A percentile compares a stretch with the other conserved stretches of the same genome.
Evolutionary conservation across 768 basidiomycete species (phyloP).

Genomic region (Mycena capillaripes): DNA sequence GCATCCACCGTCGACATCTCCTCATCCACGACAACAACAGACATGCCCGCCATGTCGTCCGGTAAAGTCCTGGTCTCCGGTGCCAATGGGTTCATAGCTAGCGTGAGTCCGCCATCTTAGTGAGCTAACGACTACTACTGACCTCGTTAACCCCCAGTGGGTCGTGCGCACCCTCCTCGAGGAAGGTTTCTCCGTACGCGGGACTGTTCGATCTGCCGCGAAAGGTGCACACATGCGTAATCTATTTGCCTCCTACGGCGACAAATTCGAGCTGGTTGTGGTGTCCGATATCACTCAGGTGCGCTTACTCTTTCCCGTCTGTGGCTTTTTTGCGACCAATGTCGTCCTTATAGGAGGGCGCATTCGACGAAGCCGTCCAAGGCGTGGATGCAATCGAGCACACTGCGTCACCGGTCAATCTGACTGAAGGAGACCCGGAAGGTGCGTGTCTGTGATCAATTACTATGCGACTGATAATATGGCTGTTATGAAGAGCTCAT

Average conservation of each 20-base stretch:
- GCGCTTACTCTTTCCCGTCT: conserved; percentile 38
- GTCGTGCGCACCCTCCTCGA: conserved; percentile 69
- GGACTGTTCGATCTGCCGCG: conserved; percentile 71
- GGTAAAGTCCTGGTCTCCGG: too few relatives aligned
- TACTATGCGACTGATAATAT: too few relatives aligned
- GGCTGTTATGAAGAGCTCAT: conserved; percentile 30
- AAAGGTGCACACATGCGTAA: conserved; percentile 73
- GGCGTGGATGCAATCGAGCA: conserved; percentile 82
- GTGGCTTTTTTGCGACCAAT: not conserved
- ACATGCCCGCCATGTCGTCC: too few relatives aligned
- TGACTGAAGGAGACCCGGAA: conserved; percentile 58
- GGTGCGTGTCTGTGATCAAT: conserved; percentile 9
- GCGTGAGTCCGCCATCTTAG: too few relatives aligned
- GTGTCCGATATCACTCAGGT: conserved; percentile 72
- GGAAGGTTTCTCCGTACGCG: conserved; percentile 73
- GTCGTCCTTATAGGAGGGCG: conserved; percentile 60
- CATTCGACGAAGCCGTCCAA: conserved; percentile 85
- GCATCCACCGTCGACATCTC: too few relatives aligned
- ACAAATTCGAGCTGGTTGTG: conserved; percentile 72
- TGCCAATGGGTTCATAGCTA: too few relatives aligned
- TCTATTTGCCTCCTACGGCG: conserved; percentile 65
- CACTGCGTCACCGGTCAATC: conserved; percentile 73
- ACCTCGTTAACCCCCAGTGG: conserved; percentile 52
- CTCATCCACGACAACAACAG: too few relatives aligned
- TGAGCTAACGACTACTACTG: too few relatives aligned